Evolutionary conservation across 106 monocot genomes (phyloP), one percentile per base, ranked within the genome.

Genomic region (Narthecium ossifragum): DNA sequence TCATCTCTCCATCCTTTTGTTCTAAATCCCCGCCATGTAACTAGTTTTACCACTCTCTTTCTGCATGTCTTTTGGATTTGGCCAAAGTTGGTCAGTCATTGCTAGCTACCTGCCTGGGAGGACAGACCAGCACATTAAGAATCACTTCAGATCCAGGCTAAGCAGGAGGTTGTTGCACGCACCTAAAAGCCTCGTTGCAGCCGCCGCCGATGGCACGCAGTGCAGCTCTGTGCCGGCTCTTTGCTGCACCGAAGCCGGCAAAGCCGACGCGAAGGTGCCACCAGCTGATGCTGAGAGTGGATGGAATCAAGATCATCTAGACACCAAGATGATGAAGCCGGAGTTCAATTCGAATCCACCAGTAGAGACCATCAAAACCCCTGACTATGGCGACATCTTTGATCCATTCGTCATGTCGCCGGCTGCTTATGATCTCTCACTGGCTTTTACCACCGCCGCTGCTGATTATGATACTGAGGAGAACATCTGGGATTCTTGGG

Each of bases 111-210:
- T 43, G 43, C 43, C 43, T 17, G 43, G 43, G 18, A 43, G 43
- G 43, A 43, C 43, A 43, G 43, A 43, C 43, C 43, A 43, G 43
- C 43, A 43, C 43, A 43, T 43, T 18, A 43, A 43, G 43, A 43
- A 43, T 43, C 43, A 43, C 43, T 43, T 43, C 43, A 43, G 43
- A 3, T 17, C 6, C 43, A 43, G 43, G 18, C 43, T 43, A 13
- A 43, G 43, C 12, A 43, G 12, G 43, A 43, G 18, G 43, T 18
- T 43, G 43, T 43, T 43, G 43, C 43, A 13, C 4, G 43, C 17
- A 43, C 43, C 43, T n/a, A n/a, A n/a, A n/a, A n/a, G n/a, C n/a
- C n/a, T n/a, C n/a, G n/a, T n/a, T n/a, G n/a, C n/a, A n/a, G n/a
- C n/a, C n/a, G n/a, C n/a, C n/a, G n/a, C n/a, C n/a, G n/a, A n/a